phyloP scores from a whole-genome alignment of 1,284 basidiomycete genomes.

The Trichosporon ovoides region DNA sequence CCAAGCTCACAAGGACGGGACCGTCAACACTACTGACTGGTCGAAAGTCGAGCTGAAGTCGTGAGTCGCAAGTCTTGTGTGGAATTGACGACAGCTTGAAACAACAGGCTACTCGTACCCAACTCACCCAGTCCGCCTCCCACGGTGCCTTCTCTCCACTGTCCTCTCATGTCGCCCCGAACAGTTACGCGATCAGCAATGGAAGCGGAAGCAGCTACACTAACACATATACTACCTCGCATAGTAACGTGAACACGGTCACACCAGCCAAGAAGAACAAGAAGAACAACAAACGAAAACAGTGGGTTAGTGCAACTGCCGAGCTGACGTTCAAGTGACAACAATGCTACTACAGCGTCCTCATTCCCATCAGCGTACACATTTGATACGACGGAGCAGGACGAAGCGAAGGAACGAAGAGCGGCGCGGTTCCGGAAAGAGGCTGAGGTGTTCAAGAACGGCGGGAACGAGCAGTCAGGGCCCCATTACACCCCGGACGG shows the following conservation, averaged over 20 bases:
- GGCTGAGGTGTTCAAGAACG: slow-evolving; percentile 2
- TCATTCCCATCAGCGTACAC: slow-evolving; percentile 22
- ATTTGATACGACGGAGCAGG: slow-evolving; percentile 30
- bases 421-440: slow-evolving; percentile 36
- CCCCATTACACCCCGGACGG: slow-evolving; percentile 6
- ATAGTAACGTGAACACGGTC: not conserved
- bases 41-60: slow-evolving; percentile 40
- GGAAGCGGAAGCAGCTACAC: not conserved
- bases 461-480: slow-evolving; percentile 1
- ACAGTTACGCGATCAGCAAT: slow-evolving; percentile 4
- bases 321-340: slow-evolving; percentile 14
- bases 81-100: slow-evolving; percentile 25
- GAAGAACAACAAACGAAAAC: slow-evolving; percentile 39
- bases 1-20: slow-evolving; percentile 43
- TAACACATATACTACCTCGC: not conserved
- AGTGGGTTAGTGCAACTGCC: slow-evolving; percentile 21
- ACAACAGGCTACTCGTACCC: slow-evolving; percentile 30
- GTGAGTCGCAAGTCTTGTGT: slow-evolving; percentile 20
- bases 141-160: not conserved
- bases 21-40: slow-evolving; percentile 47
- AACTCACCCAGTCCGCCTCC: slow-evolving; percentile 1
- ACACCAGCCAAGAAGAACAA: slow-evolving; percentile 12
- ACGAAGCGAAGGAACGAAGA: slow-evolving; percentile 38
- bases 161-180: slow-evolving; percentile 7
- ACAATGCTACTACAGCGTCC: slow-evolving; percentile 1